Evolutionary conservation across 208 protist species (phyloP).

Genomic region (Acanthamoeba castellanii): DNA sequence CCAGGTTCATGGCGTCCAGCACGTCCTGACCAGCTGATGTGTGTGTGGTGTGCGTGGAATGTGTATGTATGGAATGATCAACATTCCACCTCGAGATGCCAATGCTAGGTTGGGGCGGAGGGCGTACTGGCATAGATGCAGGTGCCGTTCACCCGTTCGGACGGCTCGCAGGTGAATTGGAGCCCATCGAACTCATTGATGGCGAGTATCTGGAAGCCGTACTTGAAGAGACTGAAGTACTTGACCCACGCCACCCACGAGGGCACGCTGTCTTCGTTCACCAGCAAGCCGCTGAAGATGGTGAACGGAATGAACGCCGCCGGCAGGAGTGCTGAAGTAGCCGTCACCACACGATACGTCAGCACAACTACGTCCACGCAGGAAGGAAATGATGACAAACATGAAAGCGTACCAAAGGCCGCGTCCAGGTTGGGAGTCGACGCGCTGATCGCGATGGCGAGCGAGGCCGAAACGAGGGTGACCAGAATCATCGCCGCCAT

Average conservation of each 20-base stretch:
- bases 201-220: conserved; percentile 19
- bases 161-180: not conserved
- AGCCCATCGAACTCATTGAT: conserved; percentile 40
- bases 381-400: too few relatives aligned
- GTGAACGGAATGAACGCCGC: conserved; percentile 16
- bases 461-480: not conserved
- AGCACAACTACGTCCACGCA: not conserved
- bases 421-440: not conserved
- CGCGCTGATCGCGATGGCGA: not conserved
- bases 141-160: not conserved
- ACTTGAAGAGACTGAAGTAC: conserved; percentile 27
- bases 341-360: not conserved
- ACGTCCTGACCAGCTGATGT: not conserved
- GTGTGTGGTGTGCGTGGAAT: not conserved
- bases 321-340: not conserved
- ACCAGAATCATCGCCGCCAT: conserved; percentile 30
- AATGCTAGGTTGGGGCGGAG: too few relatives aligned
- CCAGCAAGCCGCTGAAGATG: conserved; percentile 12
- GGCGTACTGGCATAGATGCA: not conserved
- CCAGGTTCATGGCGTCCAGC: not conserved
- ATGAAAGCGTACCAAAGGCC: not conserved
- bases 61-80: not conserved
- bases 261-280: conserved; percentile 15
- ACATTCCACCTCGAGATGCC: not conserved
- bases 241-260: not conserved